Conservation (phyloP, 345 rosid species). For the Sonneratia caseolaris region DNA sequence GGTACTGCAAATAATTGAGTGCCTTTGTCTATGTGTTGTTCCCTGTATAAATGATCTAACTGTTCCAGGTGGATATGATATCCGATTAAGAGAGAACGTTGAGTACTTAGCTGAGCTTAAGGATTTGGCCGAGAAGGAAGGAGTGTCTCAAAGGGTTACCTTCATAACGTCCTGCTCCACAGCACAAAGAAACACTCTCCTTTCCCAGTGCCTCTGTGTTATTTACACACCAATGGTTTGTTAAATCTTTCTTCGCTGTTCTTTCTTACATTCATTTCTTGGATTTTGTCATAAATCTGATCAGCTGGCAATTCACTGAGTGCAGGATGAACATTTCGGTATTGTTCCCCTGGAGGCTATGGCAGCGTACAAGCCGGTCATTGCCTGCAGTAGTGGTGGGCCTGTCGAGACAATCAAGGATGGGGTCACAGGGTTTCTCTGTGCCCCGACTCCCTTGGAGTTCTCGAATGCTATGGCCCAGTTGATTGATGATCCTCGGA, state of each 20-base stretch:
- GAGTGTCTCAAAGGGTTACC: slow-evolving; percentile 40
- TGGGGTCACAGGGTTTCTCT: slow-evolving; percentile 74
- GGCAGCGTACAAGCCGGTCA: slow-evolving; percentile 83
- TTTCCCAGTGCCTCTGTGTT: slow-evolving; percentile 63
- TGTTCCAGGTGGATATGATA: slow-evolving; percentile 69
- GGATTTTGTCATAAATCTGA: background rate
- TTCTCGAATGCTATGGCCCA: slow-evolving; percentile 65
- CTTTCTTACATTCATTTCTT: no score
- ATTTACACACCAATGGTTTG: slow-evolving; percentile 77
- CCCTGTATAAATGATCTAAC: slow-evolving; percentile 2
- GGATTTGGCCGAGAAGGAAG: slow-evolving; percentile 52
- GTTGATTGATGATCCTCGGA: slow-evolving; percentile 43
- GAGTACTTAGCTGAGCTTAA: slow-evolving; percentile 75
- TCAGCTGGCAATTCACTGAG: slow-evolving; percentile 1
- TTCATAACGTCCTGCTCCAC: slow-evolving; percentile 82
- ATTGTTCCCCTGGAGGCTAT: slow-evolving; percentile 96
- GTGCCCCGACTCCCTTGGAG: slow-evolving; percentile 50
- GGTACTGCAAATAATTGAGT: background rate
- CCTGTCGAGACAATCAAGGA: slow-evolving; percentile 70
- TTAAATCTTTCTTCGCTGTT: background rate
- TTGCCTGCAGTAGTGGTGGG: slow-evolving; percentile 93
- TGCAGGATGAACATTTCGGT: slow-evolving; percentile 89
- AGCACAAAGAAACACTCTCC: slow-evolving; percentile 73
- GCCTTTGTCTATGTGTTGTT: background rate
- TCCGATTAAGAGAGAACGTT: slow-evolving; percentile 68